These are phyloP conservation scores for Ophiocordyceps camponoti-leonardi DNA, from an alignment of 2,329 filamentous ascomycete species.

Conservation along the genomic window DNA sequence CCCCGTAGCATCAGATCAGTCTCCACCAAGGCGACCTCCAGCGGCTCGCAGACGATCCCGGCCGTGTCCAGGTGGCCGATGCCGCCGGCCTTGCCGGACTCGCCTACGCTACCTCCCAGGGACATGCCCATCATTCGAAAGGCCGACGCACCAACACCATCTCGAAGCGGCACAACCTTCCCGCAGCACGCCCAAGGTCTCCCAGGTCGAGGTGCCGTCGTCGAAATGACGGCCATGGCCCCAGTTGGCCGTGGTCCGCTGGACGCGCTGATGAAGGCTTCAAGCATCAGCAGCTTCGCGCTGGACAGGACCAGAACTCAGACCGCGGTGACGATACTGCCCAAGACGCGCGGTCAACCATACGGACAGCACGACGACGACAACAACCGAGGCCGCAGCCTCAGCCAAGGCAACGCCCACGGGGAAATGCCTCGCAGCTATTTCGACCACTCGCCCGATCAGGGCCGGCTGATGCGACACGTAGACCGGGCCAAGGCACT, in stretches of 20 bases:
- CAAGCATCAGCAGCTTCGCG: slow-evolving; percentile 6
- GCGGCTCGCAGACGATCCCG: background rate
- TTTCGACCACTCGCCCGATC: slow-evolving; percentile 1
- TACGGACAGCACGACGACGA: too few relatives aligned
- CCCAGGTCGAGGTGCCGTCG: background rate
- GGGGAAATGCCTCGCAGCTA: background rate
- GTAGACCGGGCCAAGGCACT: slow-evolving; percentile 1
- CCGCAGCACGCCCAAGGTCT: background rate
- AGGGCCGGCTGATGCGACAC: background rate
- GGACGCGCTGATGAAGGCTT: background rate
- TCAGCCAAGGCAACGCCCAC: background rate
- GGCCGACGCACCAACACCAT: too few relatives aligned
- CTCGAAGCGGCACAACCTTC: background rate
- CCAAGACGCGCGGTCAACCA: slow-evolving; percentile 1
- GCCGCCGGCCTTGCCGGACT: background rate
- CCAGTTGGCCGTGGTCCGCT: background rate
- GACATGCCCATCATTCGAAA: background rate
- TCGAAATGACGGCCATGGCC: background rate
- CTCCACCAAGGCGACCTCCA: background rate
- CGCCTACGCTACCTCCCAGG: slow-evolving; percentile 1
- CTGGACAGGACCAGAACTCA: slow-evolving; percentile 7
- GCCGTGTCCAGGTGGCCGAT: background rate
- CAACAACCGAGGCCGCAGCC: background rate
- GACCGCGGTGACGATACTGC: slow-evolving; percentile 8
- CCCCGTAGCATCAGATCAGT: background rate